Percentiles rank a stretch among this genome's conserved stretches.
Evolutionary conservation across 371 early-diverging fungal genomes (phyloP).

Genomic region (Rhizomucor pusillus): DNA sequence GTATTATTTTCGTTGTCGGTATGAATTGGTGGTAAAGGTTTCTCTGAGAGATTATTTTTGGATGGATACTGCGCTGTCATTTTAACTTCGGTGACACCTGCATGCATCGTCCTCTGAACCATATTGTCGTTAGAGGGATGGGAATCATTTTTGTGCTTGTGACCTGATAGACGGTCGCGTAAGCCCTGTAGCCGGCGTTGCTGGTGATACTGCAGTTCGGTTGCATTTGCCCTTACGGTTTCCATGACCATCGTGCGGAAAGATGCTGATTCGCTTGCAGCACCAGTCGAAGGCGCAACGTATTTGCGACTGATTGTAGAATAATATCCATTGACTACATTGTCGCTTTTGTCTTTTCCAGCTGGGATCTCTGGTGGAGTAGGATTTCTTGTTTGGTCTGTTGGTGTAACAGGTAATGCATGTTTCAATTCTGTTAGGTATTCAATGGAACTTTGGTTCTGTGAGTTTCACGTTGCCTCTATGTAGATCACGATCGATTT

Average conservation of each 20-base stretch:
- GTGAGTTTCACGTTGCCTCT: too few relatives aligned
- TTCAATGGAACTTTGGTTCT: constrained; percentile 16
- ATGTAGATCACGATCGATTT: too few relatives aligned
- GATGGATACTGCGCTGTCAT: background rate
- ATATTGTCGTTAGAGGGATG: too few relatives aligned
- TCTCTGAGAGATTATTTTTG: background rate
- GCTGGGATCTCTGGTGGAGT: background rate
- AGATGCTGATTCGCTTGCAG: constrained; percentile 33
- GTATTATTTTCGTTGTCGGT: background rate
- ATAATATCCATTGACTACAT: constrained; percentile 29
- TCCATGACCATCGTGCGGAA: constrained; percentile 39
- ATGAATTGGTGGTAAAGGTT: background rate
- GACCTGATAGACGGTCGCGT: background rate
- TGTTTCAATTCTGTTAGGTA: constrained; percentile 12
- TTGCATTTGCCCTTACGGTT: constrained; percentile 30
- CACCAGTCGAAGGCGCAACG: constrained; percentile 26
- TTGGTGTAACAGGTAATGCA: background rate
- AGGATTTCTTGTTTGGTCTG: background rate
- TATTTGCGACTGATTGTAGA: constrained; percentile 37
- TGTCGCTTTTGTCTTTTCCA: constrained; percentile 1
- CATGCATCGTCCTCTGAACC: too few relatives aligned
- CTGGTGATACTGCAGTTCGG: constrained; percentile 22
- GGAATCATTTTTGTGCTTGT: too few relatives aligned
- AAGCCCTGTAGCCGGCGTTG: constrained; percentile 8
- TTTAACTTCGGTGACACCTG: too few relatives aligned